Evolutionary conservation across 192 early-diverging fungal species (phyloP).

Genomic region (Funneliformis geosporum): DNA sequence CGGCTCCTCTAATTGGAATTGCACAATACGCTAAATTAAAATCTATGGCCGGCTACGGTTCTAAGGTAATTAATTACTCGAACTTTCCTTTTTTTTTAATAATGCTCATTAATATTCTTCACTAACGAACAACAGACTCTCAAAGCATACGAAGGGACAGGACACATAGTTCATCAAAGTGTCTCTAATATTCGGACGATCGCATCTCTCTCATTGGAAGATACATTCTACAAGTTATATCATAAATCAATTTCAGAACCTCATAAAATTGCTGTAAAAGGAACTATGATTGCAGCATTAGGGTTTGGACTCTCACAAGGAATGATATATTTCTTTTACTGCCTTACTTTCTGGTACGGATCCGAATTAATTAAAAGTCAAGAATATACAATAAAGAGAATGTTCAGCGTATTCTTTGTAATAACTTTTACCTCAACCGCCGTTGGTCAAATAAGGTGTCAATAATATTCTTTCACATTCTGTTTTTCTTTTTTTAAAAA

Average conservation of each 20-base stretch:
- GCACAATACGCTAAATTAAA: constrained; percentile 52
- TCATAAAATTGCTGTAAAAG: constrained; percentile 66
- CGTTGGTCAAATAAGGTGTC: constrained; percentile 59
- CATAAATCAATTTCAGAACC: constrained; percentile 60
- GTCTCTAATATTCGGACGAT: constrained; percentile 86
- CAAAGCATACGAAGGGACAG: constrained; percentile 71
- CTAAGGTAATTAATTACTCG: constrained; percentile 21
- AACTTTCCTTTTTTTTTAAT: not conserved
- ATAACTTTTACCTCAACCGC: constrained; percentile 71
- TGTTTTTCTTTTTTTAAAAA: not conserved
- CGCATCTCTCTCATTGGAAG: constrained; percentile 70
- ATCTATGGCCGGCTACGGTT: constrained; percentile 32
- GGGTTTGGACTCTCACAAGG: constrained; percentile 73
- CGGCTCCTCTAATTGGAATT: constrained; percentile 27
- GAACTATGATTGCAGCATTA: constrained; percentile 62
- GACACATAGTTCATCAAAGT: constrained; percentile 82
- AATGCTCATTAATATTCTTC: not conserved
- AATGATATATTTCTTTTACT: constrained; percentile 72
- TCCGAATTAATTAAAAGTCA: constrained; percentile 57
- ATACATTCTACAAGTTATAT: constrained; percentile 67
- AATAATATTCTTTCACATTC: not conserved
- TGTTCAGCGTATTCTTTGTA: constrained; percentile 75
- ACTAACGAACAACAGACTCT: constrained; percentile 66
- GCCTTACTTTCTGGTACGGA: constrained; percentile 72
- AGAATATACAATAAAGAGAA: constrained; percentile 43